phyloP scores from a whole-genome alignment of 2,329 filamentous ascomycete species.

The Calonectria fujianensis region DNA sequence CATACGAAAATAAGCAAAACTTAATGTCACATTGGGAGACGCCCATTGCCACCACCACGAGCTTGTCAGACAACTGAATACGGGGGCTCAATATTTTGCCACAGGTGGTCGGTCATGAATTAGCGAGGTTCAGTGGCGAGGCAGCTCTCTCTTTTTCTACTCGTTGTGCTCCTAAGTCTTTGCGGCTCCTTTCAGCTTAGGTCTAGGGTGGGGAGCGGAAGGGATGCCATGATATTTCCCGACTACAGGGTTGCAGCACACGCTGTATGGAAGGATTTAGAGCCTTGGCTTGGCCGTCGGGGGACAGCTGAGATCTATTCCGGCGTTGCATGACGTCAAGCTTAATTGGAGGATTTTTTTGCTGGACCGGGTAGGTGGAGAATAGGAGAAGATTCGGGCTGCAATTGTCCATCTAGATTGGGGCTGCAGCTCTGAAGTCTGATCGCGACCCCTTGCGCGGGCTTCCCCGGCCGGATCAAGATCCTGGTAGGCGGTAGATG shows the following conservation, averaged over 20 bases:
- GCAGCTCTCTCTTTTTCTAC: background rate
- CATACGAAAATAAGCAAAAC: constrained; percentile 25
- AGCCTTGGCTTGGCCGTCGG: background rate
- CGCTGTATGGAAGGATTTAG: constrained; percentile 7
- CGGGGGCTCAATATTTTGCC: background rate
- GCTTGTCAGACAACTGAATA: background rate
- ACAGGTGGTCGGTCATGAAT: background rate
- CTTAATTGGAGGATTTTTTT: background rate
- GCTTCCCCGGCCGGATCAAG: constrained; percentile 2
- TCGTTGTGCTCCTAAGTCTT: background rate
- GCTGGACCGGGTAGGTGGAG: constrained; percentile 4
- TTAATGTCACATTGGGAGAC: background rate
- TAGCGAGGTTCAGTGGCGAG: background rate
- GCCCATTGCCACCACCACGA: background rate
- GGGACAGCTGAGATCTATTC: constrained; percentile 18
- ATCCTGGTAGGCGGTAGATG: constrained; percentile 1
- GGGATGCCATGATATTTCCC: background rate
- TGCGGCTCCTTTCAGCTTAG: no score
- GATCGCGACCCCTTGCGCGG: constrained; percentile 14
- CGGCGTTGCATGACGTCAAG: constrained; percentile 27
- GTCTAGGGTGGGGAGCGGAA: constrained; percentile 20
- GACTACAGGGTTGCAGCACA: constrained; percentile 6
- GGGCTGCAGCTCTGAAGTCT: constrained; percentile 5
- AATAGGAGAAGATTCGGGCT: constrained; percentile 23
- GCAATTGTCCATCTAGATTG: constrained; percentile 16